Percentiles rank a stretch among this genome's conserved stretches.
phyloP scores from a whole-genome alignment of 331 rosid genomes.

The Telfairia occidentalis region DNA sequence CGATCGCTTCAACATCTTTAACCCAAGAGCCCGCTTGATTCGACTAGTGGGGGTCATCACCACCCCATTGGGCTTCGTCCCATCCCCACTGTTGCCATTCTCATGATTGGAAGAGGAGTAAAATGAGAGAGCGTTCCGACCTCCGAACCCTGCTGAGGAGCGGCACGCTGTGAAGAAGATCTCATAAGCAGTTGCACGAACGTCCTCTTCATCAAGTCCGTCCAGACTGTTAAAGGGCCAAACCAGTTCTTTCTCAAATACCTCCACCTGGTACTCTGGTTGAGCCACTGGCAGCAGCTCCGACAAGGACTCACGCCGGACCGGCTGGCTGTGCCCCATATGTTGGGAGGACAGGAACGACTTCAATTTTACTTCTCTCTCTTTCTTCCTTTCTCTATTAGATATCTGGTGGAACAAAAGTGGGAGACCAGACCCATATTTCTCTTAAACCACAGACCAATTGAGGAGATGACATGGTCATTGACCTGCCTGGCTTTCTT shows the following conservation, averaged over 20 bases:
- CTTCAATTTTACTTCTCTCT: neutral
- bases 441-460: conserved; percentile 2
- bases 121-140: conserved; percentile 47
- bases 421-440: neutral
- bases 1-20: conserved; percentile 81
- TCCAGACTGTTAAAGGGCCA: conserved; percentile 50
- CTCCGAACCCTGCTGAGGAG: conserved; percentile 75
- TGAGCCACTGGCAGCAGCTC: conserved; percentile 22
- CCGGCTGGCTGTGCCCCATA: conserved; percentile 84
- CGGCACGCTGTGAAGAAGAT: conserved; percentile 82
- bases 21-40: conserved; percentile 65
- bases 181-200: conserved; percentile 77
- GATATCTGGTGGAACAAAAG: conserved; percentile 4
- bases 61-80: conserved; percentile 31
- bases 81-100: neutral
- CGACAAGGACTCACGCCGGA: conserved; percentile 53
- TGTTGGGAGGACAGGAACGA: conserved; percentile 11
- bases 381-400: neutral
- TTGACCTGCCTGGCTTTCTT: neutral
- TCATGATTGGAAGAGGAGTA: conserved; percentile 23
- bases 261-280: conserved; percentile 24
- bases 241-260: conserved; percentile 22
- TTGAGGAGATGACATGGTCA: too few relatives aligned
- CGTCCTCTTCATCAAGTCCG: conserved; percentile 38
- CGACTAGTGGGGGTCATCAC: conserved; percentile 62